Evolutionary conservation across 2,329 filamentous ascomycete genomes (phyloP), one percentile per base, ranked within the genome.

Genomic region (Botrytis elliptica): DNA sequence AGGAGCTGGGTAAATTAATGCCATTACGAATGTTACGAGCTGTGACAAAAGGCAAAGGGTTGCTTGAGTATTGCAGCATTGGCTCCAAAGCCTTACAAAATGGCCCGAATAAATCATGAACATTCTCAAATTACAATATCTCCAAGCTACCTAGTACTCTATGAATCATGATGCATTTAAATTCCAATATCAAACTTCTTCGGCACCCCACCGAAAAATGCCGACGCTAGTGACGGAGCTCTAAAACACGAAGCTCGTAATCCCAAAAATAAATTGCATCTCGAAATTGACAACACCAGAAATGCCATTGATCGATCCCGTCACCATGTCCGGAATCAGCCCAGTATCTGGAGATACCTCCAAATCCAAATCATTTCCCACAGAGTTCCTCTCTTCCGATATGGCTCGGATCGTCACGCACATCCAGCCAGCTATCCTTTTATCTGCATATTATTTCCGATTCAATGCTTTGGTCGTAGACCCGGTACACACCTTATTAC

Each of bases 401-500:
- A 76, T 84, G 33, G 86, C 88, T 3, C 85, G 83, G 69, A 81
- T 87, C 36, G 87, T 92, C 79, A 88, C 91, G 20, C 86, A 93
- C 79, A 82, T 89, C 33, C 92, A 97, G 77, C 91, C 93, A 0
- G 82, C 87, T 40, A 82, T 94, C 18, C 85, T 97, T 44, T 86
- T 93, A 44, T 87, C 86, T 16, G 83, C 92, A 52, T 90, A 92
- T 80, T 86, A 87, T 64, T 80, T 88, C 76, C 88, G 88, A 57
- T 95, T 97, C 82, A 81, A 84, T 52, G 83, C 86, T 29, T 85
- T 97, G 40, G 92, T 97, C 42, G 84, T 86, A 25, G 88, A 95
- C 76, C 93, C 94, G 0, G 87, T 91, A 3, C 83, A 86, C 25
- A 87, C 91, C 10, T 86, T 97, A 55, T 82, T 87, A 22, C 86